Base-by-base conservation (phyloP, 2,329 filamentous ascomycete species). In the Emmonsiellopsis sp. region DNA sequence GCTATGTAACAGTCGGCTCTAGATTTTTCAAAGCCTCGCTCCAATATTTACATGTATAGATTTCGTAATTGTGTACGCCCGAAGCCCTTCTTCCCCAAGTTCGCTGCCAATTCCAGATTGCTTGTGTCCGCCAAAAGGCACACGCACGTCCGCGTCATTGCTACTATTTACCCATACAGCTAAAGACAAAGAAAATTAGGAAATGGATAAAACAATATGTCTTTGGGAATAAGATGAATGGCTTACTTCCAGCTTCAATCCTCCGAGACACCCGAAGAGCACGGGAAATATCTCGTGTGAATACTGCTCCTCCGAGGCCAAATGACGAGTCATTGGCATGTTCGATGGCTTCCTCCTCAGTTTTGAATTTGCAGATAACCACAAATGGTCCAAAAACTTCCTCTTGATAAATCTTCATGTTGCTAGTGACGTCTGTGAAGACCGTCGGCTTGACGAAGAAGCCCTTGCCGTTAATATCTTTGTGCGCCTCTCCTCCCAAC, bases 361-460 rank as follows among this genome's bases (percentile, higher is more conserved):
- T 61, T 49, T 63, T 63, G 53, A 71, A 71, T 5, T 60, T 59
- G 6, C 58, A 57, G 45, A 71, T 64, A 2, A 65, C 63, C 11
- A 66, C 68, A 47, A 72, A 66, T 1, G 69, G 68, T 17, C 70
- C 70, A 49, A 73, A 73, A 39, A 72, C 63, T 54, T 72, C 70
- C 52, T 72, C 69, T n/a, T 63, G 62, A 54, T 65, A 67, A 27
- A 69, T 68, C 33, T 61, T 64, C 65, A 68, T 68, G 36, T 60
- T 56, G 13, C 64, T 61, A 13, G 60, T 58, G 6, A 69, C 67
- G 43, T 63, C 55, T 0, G 65, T 67, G 60, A 69, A 69, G 44
- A 69, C 55, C 14, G 88, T 94, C 40, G 89, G 89, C 78, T 92
- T 77, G 72, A 94, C 92, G 78, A 92, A 94, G 81, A 88, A 94